These are phyloP conservation scores for Tetrahymena elliotti DNA, from an alignment of 73 alveolate genomes.

Conservation along the genomic window DNA sequence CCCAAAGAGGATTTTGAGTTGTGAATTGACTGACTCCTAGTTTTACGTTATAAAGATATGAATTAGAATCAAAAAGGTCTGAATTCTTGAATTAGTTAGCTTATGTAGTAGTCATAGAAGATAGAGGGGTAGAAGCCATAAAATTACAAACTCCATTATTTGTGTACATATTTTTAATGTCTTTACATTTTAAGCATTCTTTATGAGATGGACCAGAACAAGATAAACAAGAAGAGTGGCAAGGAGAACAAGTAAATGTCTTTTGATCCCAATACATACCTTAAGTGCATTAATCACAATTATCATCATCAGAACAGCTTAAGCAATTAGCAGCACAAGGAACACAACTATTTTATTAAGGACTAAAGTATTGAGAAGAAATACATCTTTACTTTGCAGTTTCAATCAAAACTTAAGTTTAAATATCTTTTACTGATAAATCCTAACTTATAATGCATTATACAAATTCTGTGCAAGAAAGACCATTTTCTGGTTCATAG, in stretches of 20 bases:
- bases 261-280: neutral
- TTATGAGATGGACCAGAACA: neutral
- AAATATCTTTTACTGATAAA: neutral
- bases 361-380: neutral
- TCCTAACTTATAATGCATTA: neutral
- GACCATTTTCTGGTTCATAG: neutral
- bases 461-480: neutral
- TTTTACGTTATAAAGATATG: neutral
- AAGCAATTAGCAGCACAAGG: neutral
- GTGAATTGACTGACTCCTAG: neutral
- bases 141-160: neutral
- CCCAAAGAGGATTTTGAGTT: neutral
- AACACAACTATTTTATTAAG: neutral
- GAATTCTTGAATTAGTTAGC: neutral
- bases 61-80: neutral
- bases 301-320: neutral
- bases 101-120: neutral
- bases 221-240: neutral
- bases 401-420: neutral
- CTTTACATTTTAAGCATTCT: neutral
- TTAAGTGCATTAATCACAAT: neutral
- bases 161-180: neutral
- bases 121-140: neutral
- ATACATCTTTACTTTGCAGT: neutral
- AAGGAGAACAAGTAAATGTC: neutral